phyloP scores from a whole-genome alignment of 768 basidiomycete species.

The Rickenella mellea region DNA sequence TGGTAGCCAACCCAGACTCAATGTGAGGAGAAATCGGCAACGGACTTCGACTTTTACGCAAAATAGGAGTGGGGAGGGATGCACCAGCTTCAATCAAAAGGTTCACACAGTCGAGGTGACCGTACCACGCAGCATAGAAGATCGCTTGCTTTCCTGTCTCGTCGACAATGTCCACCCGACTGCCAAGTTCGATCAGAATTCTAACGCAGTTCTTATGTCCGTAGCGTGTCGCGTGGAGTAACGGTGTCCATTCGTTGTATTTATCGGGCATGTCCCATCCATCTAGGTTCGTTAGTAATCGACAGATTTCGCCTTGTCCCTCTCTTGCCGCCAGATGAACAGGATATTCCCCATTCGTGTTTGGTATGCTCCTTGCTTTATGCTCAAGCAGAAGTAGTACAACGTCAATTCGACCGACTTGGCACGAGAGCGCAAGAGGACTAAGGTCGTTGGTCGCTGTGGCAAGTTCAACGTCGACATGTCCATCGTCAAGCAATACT shows the following conservation, averaged over 20 bases:
- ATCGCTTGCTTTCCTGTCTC: conserved; percentile 79
- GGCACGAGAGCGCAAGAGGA: conserved; percentile 85
- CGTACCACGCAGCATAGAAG: conserved; percentile 97
- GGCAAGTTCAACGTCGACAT: conserved; percentile 52
- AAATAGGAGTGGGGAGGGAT: conserved; percentile 9
- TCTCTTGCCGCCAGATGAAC: conserved; percentile 92
- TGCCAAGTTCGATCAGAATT: conserved; percentile 73
- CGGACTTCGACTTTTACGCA: too few species aligned
- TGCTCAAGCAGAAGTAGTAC: conserved; percentile 67
- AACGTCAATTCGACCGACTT: conserved; percentile 80
- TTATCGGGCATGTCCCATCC: conserved; percentile 89
- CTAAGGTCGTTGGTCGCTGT: conserved; percentile 58
- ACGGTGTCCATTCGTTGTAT: conserved; percentile 96
- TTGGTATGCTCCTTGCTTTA: conserved; percentile 72
- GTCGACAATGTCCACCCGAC: conserved; percentile 66
- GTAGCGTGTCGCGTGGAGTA: conserved; percentile 89
- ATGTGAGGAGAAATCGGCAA: conserved; percentile 11
- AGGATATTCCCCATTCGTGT: conserved; percentile 94
- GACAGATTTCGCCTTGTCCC: conserved; percentile 82
- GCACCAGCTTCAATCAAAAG: conserved; percentile 41
- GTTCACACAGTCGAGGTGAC: conserved; percentile 62
- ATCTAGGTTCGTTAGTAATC: conserved; percentile 58
- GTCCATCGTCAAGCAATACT: conserved; percentile 69
- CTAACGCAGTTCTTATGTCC: conserved; percentile 67
- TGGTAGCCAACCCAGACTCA: conserved; percentile 17